Base-by-base conservation (phyloP, 352 stramenopile species). In the Globisporangium splendens region DNA sequence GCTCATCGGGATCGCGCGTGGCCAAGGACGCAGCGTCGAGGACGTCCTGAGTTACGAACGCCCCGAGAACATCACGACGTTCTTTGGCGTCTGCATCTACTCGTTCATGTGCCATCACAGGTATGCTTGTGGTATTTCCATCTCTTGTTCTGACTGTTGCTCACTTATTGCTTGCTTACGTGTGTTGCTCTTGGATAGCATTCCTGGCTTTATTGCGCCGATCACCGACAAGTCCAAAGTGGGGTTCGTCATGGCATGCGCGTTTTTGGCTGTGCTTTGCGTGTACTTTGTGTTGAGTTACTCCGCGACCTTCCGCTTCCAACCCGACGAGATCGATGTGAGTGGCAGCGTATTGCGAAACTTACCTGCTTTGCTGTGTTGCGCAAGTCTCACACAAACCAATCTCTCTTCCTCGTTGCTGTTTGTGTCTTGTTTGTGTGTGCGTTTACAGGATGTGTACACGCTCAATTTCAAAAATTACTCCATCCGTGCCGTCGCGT, bases 71-170 rank as follows among this genome's bases (percentile, higher is more conserved):
- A 73, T 95, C 53, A 69, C 82, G 39, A 91, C 78, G 12, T 91
- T 95, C 65, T 95, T 93, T 59, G 86, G 86, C 38, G 83, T 93
- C 18, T 93, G 80, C 67, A 95, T 95, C 58, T 95, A 95, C 63
- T 93, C 86, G 35, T 95, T 95, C 77, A 95, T 95, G 86, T 95
- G 86, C 62, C 86, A 95, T 59, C 86, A 95, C 75, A 94, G 83
- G 83, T 93, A 66, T 13, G 28, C 24, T 50, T 14, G 18, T 10
- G 13, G 11, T 38, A 43, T 8, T 35, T 14, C 24, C 28, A 8
- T 35, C 28, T 35, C 28, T 35, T 35, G 28, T 8, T 35, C 10
- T 35, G 28, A 35, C 28, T 35, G 28, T 6, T 35, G 24, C 24
- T 2, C 24, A 31, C 24, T 2, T 31, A 31, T 1, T 64, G 7